These are phyloP conservation scores for Escovopsis sp. DNA, from an alignment of 2,329 filamentous ascomycete genomes.

Conservation along the genomic window DNA sequence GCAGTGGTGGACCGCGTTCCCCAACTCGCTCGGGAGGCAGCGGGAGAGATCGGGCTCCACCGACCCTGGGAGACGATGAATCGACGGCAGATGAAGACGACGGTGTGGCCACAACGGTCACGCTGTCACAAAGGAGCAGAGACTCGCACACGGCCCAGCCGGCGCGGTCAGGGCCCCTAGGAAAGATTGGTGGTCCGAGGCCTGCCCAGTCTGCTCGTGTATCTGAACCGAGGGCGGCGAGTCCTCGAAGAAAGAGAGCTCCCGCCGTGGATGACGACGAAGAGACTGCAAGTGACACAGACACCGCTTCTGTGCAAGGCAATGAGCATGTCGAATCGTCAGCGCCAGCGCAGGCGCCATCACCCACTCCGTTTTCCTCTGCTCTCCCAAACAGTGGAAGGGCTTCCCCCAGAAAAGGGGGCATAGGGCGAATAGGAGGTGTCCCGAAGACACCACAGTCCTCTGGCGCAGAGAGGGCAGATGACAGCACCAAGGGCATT, in stretches of 20 bases:
- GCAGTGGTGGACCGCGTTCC: constrained; percentile 33
- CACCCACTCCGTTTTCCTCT: constrained; percentile 5
- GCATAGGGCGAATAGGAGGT: constrained; percentile 28
- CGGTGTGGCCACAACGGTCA: not conserved
- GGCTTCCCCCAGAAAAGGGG: constrained; percentile 14
- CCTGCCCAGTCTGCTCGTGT: constrained; percentile 7
- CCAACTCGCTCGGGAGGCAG: constrained; percentile 15
- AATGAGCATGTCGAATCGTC: constrained; percentile 4
- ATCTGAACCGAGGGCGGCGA: constrained; percentile 7
- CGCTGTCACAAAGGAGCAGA: not conserved
- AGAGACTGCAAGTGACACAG: constrained; percentile 26
- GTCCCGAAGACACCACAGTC: constrained; percentile 9
- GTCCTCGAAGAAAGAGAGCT: constrained; percentile 3
- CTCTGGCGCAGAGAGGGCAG: constrained; percentile 3
- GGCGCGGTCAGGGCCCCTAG: constrained; percentile 9
- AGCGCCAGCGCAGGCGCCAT: constrained; percentile 9
- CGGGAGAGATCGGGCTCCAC: constrained; percentile 8
- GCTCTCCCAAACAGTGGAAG: constrained; percentile 4
- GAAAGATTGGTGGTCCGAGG: constrained; percentile 15
- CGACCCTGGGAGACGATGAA: constrained; percentile 11
- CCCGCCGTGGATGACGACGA: constrained; percentile 12
- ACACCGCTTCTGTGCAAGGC: constrained; percentile 12
- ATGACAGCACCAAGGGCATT: constrained; percentile 4
- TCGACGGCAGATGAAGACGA: constrained; percentile 20
- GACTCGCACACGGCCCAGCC: constrained; percentile 4